phyloP scores from a whole-genome alignment of 768 basidiomycete genomes.

The Amyloporia xantha region DNA sequence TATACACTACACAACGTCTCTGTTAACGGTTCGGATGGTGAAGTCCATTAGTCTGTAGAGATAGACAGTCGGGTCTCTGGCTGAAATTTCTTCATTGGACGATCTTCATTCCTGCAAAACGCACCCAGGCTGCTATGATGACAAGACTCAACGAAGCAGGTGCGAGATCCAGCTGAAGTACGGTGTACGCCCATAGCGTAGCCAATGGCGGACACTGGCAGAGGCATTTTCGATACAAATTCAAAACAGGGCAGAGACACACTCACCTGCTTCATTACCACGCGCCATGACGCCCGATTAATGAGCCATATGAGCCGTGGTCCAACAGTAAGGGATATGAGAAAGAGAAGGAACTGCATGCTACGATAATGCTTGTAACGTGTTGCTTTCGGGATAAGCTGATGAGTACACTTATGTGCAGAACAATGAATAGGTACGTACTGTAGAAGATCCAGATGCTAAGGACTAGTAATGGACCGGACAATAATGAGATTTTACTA shows the following conservation, averaged over 20 bases:
- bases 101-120: conserved; percentile 56
- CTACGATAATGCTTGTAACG: conserved; percentile 52
- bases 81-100: too few relatives aligned
- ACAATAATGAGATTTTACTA: too few relatives aligned
- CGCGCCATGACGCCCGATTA: conserved; percentile 61
- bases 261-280: conserved; percentile 69
- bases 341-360: conserved; percentile 53
- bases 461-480: conserved; percentile 50
- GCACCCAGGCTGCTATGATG: conserved; percentile 48
- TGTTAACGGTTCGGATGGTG: too few relatives aligned
- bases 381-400: conserved; percentile 45
- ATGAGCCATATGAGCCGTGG: conserved; percentile 65
- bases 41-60: too few relatives aligned
- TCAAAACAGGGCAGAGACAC: background rate
- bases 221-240: conserved; percentile 2
- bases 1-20: too few relatives aligned
- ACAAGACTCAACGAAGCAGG: conserved; percentile 53
- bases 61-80: too few relatives aligned
- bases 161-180: conserved; percentile 62
- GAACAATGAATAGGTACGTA: conserved; percentile 38
- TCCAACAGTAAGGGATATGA: conserved; percentile 51
- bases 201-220: conserved; percentile 68
- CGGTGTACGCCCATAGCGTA: conserved; percentile 71
- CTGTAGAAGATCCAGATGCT: conserved; percentile 73
- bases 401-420: background rate